phyloP scores from a whole-genome alignment of 768 basidiomycete species.

The Fistulinella prunicolor region DNA sequence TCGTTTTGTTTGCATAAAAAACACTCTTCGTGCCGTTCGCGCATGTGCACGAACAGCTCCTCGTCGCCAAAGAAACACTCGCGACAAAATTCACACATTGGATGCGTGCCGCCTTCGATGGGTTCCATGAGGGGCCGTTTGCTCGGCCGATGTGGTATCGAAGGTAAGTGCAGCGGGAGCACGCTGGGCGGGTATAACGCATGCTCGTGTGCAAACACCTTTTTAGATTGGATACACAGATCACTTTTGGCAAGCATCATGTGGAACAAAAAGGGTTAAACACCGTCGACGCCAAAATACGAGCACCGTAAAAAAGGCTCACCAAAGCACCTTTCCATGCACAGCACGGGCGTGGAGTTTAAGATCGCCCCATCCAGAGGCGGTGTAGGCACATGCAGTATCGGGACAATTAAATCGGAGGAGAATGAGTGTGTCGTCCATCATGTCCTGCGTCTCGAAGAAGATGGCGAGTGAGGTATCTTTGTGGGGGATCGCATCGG shows the following conservation, averaged over 20 bases:
- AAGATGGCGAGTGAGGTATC: conserved; percentile 72
- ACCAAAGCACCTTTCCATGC: conserved; percentile 86
- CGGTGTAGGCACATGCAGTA: conserved; percentile 76
- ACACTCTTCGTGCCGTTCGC: conserved; percentile 93
- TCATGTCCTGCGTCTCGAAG: conserved; percentile 91
- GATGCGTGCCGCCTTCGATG: conserved; percentile 71
- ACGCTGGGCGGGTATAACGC: conserved; percentile 68
- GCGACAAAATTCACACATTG: conserved; percentile 85
- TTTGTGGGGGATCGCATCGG: conserved; percentile 56
- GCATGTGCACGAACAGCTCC: conserved; percentile 91
- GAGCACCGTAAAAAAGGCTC: not conserved
- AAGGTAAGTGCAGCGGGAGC: conserved; percentile 75
- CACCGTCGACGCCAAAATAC: too few species aligned
- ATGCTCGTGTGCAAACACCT: conserved; percentile 96
- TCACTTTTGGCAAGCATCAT: conserved; percentile 57
- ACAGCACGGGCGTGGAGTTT: conserved; percentile 75
- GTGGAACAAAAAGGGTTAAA: too few species aligned
- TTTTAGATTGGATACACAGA: conserved; percentile 84
- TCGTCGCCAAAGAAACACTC: conserved; percentile 93
- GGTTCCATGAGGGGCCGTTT: conserved; percentile 48
- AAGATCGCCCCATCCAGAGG: conserved; percentile 85
- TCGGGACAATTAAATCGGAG: conserved; percentile 95
- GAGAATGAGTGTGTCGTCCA: conserved; percentile 89
- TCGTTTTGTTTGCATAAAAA: conserved; percentile 89
- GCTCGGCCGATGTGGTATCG: conserved; percentile 45